Evolutionary conservation across 345 rosid species (phyloP).

Genomic region (Eucalyptus coolabah): DNA sequence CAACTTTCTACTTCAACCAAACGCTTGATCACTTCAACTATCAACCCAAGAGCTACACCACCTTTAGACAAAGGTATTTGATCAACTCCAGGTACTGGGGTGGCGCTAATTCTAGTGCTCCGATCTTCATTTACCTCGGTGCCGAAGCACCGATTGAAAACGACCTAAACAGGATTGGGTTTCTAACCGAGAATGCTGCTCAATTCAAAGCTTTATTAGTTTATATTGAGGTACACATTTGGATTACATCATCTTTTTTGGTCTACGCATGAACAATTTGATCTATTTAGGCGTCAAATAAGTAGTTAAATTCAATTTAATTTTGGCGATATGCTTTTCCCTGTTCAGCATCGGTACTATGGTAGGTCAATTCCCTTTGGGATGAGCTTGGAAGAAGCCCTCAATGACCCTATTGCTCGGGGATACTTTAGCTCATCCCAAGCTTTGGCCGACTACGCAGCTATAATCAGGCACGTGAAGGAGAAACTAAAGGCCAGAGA

Average conservation of each 20-base stretch:
- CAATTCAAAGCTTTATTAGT: background rate
- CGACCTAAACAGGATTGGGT: background rate
- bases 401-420: background rate
- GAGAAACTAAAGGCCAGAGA: background rate
- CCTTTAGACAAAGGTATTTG: background rate
- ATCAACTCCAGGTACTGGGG: background rate
- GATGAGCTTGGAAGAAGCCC: background rate
- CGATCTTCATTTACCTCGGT: background rate
- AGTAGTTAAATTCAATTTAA: background rate
- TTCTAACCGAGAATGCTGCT: background rate
- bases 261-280: background rate
- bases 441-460: background rate
- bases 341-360: background rate
- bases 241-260: fast-evolving
- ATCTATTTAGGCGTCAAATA: background rate
- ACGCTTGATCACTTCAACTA: background rate
- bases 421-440: background rate
- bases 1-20: background rate
- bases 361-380: background rate
- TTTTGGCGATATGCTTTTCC: background rate
- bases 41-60: background rate
- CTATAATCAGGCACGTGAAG: background rate
- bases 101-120: background rate
- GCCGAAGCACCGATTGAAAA: background rate
- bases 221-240: background rate